A percentile compares a stretch with the other conserved stretches of the same genome.
phyloP scores from a whole-genome alignment of 768 basidiomycete genomes.

The Rhizopogon rudus region DNA sequence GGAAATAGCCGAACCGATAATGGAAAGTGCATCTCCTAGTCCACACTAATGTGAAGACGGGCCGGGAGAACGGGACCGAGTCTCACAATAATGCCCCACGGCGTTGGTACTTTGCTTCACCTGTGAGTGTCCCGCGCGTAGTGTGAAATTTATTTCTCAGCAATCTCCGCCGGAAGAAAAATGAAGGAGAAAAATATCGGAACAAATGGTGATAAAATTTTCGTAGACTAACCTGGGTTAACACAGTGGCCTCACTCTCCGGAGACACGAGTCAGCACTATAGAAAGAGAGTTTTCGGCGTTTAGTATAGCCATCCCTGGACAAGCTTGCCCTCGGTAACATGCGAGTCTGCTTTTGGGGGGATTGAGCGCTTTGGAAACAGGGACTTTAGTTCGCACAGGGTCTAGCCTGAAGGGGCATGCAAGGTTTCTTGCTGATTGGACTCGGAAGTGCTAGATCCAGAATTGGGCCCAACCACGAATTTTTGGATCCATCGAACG shows the following conservation, averaged over 20 bases:
- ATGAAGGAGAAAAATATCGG: background rate
- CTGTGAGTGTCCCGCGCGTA: background rate
- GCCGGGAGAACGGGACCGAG: conserved; percentile 4
- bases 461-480: conserved; percentile 30
- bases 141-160: conserved; percentile 12
- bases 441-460: conserved; percentile 32
- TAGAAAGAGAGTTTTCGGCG: conserved; percentile 9
- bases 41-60: conserved; percentile 5
- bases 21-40: conserved; percentile 5
- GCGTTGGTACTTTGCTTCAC: background rate
- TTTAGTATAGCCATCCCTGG: conserved; percentile 28
- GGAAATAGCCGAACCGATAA: conserved; percentile 21
- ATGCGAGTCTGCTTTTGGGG: conserved; percentile 22
- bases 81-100: background rate
- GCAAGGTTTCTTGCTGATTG: conserved; percentile 35
- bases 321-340: conserved; percentile 15
- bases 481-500: conserved; percentile 42
- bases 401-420: conserved; percentile 47
- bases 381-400: conserved; percentile 8
- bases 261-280: background rate
- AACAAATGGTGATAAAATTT: background rate
- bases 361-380: conserved; percentile 21
- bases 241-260: background rate
- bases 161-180: conserved; percentile 24
- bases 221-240: background rate